Evolutionary conservation across 1,284 basidiomycete genomes (phyloP), one percentile per base, ranked within the genome.

Genomic region (Moniliophthora roreri): DNA sequence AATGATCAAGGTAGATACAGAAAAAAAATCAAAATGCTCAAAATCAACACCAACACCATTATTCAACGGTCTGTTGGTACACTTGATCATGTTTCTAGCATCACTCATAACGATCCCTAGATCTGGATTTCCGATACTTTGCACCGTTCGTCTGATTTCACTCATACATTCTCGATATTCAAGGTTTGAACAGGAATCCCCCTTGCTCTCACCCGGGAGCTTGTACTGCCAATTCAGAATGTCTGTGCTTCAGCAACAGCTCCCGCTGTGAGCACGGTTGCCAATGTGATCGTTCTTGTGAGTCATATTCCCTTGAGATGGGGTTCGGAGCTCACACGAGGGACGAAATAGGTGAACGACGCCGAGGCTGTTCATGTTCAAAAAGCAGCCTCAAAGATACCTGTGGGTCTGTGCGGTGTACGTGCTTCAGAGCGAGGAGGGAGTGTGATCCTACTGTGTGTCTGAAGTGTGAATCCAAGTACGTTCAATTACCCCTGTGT

Each of bases 371-470:
- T 55, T 63, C 60, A 28, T 80, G 78, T 54, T 41, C 35, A n/a
- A 44, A 58, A 51, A 48, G 11, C n/a, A 36, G 41, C 59, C 59
- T n/a, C 23, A 46, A 38, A 11, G 56, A 52, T 52, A 39, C 28
- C 13, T 74, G 71, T 57, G 46, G 36, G 3, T 66, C 65, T 3
- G 54, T 62, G 13, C 61, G 57, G 13, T 80, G 78, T 54, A 58
- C 63, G 20, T 81, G 78, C 57, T 52, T 56, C 11, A 60, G 59
- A 42, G 55, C 60, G 0, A 40, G 57, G 2, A 65, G 71, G 47
- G 78, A 81, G 60, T 79, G 79, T 53, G 72, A 76, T 60, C 71
- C 73, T 21, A 71, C 73, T 44, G 23, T 66, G 1, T 75, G 73
- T 54, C 16, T 32, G 20, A 55, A 55, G 21, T 66, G 63, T 53